Conservation (phyloP, 202 grass and related monocot species). For the Dendrocalamus latiflorus region DNA sequence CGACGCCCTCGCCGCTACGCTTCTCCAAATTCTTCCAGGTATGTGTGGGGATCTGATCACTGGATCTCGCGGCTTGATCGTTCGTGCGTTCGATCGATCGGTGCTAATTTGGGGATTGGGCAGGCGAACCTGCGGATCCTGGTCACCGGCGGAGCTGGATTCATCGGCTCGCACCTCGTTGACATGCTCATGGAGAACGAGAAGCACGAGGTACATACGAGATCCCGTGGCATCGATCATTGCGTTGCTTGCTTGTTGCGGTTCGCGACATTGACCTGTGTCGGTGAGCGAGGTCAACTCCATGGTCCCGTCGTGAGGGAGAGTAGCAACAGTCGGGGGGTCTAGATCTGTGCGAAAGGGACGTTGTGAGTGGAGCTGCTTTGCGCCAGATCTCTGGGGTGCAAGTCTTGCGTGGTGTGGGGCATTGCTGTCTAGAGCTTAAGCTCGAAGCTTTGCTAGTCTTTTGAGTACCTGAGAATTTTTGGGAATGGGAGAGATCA, state of each 20-base stretch:
- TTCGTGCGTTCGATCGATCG: background rate
- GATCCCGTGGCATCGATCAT: slow-evolving; percentile 17
- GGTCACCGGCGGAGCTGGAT: slow-evolving; percentile 95
- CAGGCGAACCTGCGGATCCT: slow-evolving; percentile 95
- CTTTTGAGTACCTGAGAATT: background rate
- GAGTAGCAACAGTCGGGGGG: background rate
- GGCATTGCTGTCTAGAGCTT: slow-evolving; percentile 11
- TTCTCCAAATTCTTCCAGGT: slow-evolving; percentile 99
- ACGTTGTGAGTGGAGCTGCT: slow-evolving; percentile 13
- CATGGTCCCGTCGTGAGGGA: background rate
- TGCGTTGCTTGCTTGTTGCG: background rate
- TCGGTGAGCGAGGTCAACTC: slow-evolving; percentile 4
- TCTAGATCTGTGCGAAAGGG: slow-evolving; percentile 35
- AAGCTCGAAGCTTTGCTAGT: slow-evolving; percentile 20
- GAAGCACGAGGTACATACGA: slow-evolving; percentile 83
- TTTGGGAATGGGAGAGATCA: background rate
- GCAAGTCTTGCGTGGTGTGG: slow-evolving; percentile 19
- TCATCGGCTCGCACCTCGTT: slow-evolving; percentile 98
- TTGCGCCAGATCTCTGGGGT: slow-evolving; percentile 21
- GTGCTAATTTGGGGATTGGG: background rate
- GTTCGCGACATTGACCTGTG: background rate
- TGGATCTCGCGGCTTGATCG: slow-evolving; percentile 7
- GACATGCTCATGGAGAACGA: slow-evolving; percentile 99
- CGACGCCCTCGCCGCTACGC: slow-evolving; percentile 83
- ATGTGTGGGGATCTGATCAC: background rate